These are phyloP conservation scores for Bombardia bombarda DNA, from an alignment of 495 filamentous ascomycete genomes.

Conservation along the genomic window DNA sequence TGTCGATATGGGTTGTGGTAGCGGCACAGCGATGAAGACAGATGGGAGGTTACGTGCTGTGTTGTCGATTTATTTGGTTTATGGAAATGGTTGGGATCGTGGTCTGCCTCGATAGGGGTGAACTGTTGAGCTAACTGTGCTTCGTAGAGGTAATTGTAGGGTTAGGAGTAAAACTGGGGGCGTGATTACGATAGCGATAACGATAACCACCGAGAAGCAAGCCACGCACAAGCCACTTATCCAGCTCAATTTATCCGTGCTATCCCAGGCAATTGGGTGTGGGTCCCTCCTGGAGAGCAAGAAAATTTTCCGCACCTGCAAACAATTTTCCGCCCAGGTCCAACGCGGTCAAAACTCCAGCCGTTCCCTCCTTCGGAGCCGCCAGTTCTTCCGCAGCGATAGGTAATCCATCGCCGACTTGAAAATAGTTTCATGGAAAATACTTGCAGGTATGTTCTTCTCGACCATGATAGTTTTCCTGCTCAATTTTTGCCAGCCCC, in stretches of 20 bases:
- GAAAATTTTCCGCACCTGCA: constrained; percentile 1
- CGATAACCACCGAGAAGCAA: background rate
- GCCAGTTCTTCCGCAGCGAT: constrained; percentile 31
- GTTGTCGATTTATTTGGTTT: too few relatives aligned
- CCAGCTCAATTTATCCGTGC: background rate
- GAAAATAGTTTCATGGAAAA: constrained; percentile 20
- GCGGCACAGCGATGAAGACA: too few relatives aligned
- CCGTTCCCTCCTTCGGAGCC: constrained; percentile 26
- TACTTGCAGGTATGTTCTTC: constrained; percentile 22
- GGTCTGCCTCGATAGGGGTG: too few relatives aligned
- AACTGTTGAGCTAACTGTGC: too few relatives aligned
- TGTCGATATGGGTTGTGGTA: too few relatives aligned
- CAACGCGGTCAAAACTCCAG: constrained; percentile 27
- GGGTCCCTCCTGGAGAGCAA: background rate
- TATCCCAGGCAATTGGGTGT: too few relatives aligned
- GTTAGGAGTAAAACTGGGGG: too few relatives aligned
- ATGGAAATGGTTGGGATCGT: too few relatives aligned
- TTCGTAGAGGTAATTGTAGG: too few relatives aligned
- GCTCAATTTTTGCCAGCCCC: background rate
- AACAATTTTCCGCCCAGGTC: constrained; percentile 11
- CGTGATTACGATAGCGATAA: too few relatives aligned
- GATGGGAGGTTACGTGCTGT: too few relatives aligned
- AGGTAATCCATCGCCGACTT: constrained; percentile 19
- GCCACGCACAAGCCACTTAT: background rate
- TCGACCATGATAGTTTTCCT: constrained; percentile 1